phyloP scores from a whole-genome alignment of 2,329 filamentous ascomycete genomes.

The Ceratocystis cubensis region DNA sequence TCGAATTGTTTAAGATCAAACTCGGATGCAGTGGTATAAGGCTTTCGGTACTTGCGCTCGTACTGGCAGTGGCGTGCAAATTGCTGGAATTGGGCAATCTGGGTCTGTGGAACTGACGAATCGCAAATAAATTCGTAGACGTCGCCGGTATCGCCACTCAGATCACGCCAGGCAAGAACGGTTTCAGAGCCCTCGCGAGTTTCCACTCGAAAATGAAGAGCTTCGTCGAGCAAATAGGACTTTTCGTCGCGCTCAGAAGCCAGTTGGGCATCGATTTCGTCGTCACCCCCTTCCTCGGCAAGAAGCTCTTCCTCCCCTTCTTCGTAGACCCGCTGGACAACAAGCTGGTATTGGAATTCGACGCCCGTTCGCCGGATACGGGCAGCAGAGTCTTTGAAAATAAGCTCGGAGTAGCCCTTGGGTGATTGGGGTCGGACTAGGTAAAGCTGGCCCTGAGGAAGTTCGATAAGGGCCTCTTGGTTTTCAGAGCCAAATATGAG shows the following conservation, averaged over 20 bases:
- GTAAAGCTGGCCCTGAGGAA: conserved; percentile 92
- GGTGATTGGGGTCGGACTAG: conserved; percentile 88
- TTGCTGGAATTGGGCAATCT: conserved; percentile 68
- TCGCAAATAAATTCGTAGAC: conserved; percentile 98
- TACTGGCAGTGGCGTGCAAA: conserved; percentile 89
- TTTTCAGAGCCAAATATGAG: conserved; percentile 77
- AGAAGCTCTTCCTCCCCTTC: conserved; percentile 90
- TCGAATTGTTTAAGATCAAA: conserved; percentile 71
- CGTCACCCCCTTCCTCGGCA: conserved; percentile 77
- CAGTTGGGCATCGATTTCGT: conserved; percentile 63
- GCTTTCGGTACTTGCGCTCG: conserved; percentile 84
- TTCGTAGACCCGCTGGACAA: conserved; percentile 91
- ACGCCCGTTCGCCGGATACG: conserved; percentile 86
- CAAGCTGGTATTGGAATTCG: conserved; percentile 94
- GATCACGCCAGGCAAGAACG: conserved; percentile 85
- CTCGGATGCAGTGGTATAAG: conserved; percentile 66
- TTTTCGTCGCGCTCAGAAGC: conserved; percentile 85
- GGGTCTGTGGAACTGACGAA: conserved; percentile 50
- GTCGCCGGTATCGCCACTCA: conserved; percentile 86
- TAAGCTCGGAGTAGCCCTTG: conserved; percentile 96
- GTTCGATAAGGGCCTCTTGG: conserved; percentile 87
- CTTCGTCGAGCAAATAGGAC: conserved; percentile 88
- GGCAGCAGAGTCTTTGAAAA: conserved; percentile 93
- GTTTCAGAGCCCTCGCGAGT: conserved; percentile 67
- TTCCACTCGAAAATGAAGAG: conserved; percentile 75